phyloP scores from a whole-genome alignment of 108 stramenopile species.

The Cylindrotheca closterium region DNA sequence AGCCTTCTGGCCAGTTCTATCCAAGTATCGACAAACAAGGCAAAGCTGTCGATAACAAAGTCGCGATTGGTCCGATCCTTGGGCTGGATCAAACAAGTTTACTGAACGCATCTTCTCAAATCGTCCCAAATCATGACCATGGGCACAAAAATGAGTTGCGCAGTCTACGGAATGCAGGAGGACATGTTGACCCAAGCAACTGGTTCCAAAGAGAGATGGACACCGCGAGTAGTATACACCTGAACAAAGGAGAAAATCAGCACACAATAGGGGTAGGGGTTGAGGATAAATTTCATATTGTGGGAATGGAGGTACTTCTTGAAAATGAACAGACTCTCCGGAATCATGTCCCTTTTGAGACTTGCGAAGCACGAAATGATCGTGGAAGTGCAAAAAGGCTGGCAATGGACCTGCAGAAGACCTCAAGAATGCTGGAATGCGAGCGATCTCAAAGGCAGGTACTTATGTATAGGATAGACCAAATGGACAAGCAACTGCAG shows the following conservation, averaged over 20 bases:
- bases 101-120: not conserved
- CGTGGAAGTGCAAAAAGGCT: constrained; percentile 1
- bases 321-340: not conserved
- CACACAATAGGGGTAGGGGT: too few relatives aligned
- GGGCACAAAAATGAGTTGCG: too few relatives aligned
- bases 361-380: not conserved
- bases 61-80: not conserved
- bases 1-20: not conserved
- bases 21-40: not conserved
- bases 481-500: constrained; percentile 2
- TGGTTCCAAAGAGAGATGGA: not conserved
- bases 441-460: constrained; percentile 9
- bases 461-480: constrained; percentile 4
- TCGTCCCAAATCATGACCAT: not conserved
- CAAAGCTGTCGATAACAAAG: not conserved
- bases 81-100: not conserved
- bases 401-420: constrained; percentile 2
- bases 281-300: too few relatives aligned
- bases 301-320: not conserved
- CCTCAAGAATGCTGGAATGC: constrained; percentile 6
- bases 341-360: not conserved
- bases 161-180: not conserved
- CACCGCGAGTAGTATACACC: not conserved
- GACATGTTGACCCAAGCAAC: not conserved
- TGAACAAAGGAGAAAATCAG: not conserved